Percentiles rank a stretch among this genome's conserved stretches.
Conservation (phyloP, 768 basidiomycete species). For the Mycena filopes region DNA sequence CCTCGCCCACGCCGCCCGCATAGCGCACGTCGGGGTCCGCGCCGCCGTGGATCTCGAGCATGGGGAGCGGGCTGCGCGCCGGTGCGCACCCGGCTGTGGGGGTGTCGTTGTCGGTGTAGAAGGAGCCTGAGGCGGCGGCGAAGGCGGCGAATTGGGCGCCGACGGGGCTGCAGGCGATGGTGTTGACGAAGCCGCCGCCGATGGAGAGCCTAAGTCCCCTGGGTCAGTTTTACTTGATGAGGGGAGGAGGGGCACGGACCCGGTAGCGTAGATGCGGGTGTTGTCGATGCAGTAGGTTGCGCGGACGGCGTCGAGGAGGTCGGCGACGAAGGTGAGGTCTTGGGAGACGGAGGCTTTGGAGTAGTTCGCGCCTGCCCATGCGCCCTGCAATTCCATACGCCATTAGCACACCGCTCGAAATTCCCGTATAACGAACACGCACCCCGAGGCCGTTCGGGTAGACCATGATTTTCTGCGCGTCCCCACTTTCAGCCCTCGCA, state of each 20-base stretch:
- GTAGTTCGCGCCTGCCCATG: slow-evolving; percentile 28
- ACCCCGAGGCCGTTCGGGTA: slow-evolving; percentile 27
- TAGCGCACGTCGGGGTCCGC: slow-evolving; percentile 19
- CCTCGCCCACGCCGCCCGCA: slow-evolving; percentile 22
- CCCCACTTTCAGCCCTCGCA: not conserved
- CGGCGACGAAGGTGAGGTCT: slow-evolving; percentile 22
- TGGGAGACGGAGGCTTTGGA: slow-evolving; percentile 20
- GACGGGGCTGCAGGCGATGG: slow-evolving; percentile 21
- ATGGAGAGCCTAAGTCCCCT: slow-evolving; percentile 19
- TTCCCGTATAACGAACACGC: not conserved
- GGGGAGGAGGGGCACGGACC: not conserved
- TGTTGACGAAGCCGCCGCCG: slow-evolving; percentile 25
- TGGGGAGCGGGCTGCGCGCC: slow-evolving; percentile 13
- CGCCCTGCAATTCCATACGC: slow-evolving; percentile 16
- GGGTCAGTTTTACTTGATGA: not conserved
- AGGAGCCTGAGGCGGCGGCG: slow-evolving; percentile 17
- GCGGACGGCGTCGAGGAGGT: slow-evolving; percentile 19
- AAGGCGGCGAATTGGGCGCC: slow-evolving; percentile 29
- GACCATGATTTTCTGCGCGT: slow-evolving; percentile 27
- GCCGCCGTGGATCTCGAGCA: slow-evolving; percentile 31
- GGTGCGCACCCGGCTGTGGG: slow-evolving; percentile 14
- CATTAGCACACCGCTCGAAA: not conserved
- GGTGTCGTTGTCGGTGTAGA: slow-evolving; percentile 25
- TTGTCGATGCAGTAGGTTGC: slow-evolving; percentile 21
- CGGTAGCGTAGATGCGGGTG: slow-evolving; percentile 22